These are phyloP conservation scores for Skeletonema marinoi DNA, from an alignment of 108 stramenopile genomes.

Conservation along the genomic window DNA sequence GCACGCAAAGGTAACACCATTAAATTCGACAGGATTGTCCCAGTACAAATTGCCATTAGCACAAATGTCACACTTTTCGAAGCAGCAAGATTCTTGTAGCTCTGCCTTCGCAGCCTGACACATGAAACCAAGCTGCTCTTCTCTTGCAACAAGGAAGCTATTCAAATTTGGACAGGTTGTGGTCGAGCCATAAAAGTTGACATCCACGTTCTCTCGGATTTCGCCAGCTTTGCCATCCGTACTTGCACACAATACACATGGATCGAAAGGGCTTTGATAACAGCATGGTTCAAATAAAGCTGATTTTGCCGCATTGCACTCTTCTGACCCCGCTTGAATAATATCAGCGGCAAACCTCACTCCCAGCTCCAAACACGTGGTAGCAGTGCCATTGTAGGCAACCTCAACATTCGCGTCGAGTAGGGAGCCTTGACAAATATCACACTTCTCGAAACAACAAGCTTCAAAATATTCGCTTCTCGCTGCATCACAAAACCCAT, in stretches of 20 bases:
- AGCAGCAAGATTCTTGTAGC: slow-evolving; percentile 42
- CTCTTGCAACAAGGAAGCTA: slow-evolving; percentile 49
- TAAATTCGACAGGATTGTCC: slow-evolving; percentile 45
- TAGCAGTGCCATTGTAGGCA: slow-evolving; percentile 29
- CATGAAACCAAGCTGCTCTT: slow-evolving; percentile 49
- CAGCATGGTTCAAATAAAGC: slow-evolving; percentile 45
- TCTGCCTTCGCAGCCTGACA: slow-evolving; percentile 51
- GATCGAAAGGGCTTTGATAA: slow-evolving; percentile 28
- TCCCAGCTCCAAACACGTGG: slow-evolving; percentile 40
- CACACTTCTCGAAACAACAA: slow-evolving; percentile 40
- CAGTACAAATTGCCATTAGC: slow-evolving; percentile 31
- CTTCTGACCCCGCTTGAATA: slow-evolving; percentile 35
- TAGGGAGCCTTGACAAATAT: slow-evolving; percentile 37
- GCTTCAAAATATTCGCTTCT: slow-evolving; percentile 34
- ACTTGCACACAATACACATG: slow-evolving; percentile 27
- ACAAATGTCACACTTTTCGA: slow-evolving; percentile 39
- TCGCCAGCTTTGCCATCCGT: slow-evolving; percentile 21
- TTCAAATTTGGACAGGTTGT: slow-evolving; percentile 47
- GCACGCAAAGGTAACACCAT: slow-evolving; percentile 43
- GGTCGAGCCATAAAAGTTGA: slow-evolving; percentile 40
- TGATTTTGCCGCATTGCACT: slow-evolving; percentile 29
- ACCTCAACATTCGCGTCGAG: slow-evolving; percentile 46
- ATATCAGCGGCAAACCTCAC: slow-evolving; percentile 37
- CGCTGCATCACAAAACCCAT: slow-evolving; percentile 29
- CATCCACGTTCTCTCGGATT: slow-evolving; percentile 23